A percentile compares a stretch with the other conserved stretches of the same genome.
These are phyloP conservation scores for Grosmannia huntii DNA, from an alignment of 2,329 filamentous ascomycete species.

Conservation along the genomic window DNA sequence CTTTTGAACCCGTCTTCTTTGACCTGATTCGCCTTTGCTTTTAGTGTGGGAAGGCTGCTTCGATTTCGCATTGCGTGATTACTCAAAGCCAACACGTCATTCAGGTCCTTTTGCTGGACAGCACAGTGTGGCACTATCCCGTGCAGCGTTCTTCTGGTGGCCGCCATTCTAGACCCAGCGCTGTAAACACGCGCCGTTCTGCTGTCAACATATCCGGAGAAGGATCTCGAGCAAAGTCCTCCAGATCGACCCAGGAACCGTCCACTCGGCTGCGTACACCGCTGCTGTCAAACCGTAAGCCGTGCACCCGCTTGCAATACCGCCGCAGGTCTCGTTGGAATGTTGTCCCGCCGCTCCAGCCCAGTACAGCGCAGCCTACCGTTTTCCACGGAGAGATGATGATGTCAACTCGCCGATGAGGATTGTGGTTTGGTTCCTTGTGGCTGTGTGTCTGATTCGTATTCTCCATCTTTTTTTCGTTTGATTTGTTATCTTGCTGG, in stretches of 20 bases:
- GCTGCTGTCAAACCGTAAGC: slow-evolving; percentile 84
- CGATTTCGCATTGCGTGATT: neutral
- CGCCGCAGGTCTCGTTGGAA: slow-evolving; percentile 77
- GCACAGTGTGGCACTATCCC: slow-evolving; percentile 24
- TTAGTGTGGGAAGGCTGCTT: neutral
- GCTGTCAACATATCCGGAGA: slow-evolving; percentile 57
- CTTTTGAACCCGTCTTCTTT: neutral
- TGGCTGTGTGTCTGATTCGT: neutral
- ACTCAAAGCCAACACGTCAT: neutral
- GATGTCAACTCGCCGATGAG: slow-evolving; percentile 81
- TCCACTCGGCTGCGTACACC: slow-evolving; percentile 58
- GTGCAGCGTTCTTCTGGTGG: slow-evolving; percentile 57
- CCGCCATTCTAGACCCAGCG: slow-evolving; percentile 56
- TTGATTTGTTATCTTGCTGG: neutral
- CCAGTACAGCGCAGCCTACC: slow-evolving; percentile 73
- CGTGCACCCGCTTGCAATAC: slow-evolving; percentile 60
- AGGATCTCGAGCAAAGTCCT: slow-evolving; percentile 36
- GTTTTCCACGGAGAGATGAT: slow-evolving; percentile 83
- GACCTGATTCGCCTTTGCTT: neutral
- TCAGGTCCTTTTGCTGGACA: too few relatives aligned
- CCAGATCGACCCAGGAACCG: slow-evolving; percentile 59
- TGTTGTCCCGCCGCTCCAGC: slow-evolving; percentile 81
- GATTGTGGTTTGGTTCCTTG: slow-evolving; percentile 46
- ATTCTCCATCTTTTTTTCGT: slow-evolving; percentile 19
- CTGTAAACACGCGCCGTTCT: slow-evolving; percentile 69